Evolutionary conservation across 2,329 filamentous ascomycete species (phyloP).

Genomic region (Hymenoscyphus occultus): DNA sequence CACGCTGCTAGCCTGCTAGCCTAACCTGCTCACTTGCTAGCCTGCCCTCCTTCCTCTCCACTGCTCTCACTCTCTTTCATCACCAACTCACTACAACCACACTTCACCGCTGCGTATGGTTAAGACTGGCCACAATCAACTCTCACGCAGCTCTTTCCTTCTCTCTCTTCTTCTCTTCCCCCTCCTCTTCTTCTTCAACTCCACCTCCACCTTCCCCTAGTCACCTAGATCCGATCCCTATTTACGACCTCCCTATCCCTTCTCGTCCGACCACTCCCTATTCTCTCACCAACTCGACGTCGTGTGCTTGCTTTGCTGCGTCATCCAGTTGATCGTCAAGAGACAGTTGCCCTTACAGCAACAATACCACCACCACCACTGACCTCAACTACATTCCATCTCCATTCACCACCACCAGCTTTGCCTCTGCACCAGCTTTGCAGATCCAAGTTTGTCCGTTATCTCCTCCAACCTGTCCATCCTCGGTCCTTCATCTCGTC

Average conservation of each 20-base stretch:
- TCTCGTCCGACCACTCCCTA: constrained; percentile 13
- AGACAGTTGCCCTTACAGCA: constrained; percentile 25
- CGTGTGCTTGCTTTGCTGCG: constrained; percentile 18
- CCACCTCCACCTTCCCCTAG: constrained; percentile 19
- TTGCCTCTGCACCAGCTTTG: constrained; percentile 11
- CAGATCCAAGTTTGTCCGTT: constrained; percentile 7
- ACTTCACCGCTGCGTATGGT: constrained; percentile 23
- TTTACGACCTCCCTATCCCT: constrained; percentile 14
- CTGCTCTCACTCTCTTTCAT: constrained; percentile 15
- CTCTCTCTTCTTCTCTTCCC: constrained; percentile 37
- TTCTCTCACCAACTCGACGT: constrained; percentile 1
- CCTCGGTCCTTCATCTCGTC: constrained; percentile 7
- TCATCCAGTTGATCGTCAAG: constrained; percentile 21
- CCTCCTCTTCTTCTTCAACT: constrained; percentile 34
- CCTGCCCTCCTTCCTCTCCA: constrained; percentile 12
- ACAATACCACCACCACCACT: constrained; percentile 18
- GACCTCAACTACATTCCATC: constrained; percentile 17
- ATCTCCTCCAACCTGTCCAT: constrained; percentile 5
- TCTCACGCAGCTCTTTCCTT: constrained; percentile 36
- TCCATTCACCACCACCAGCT: constrained; percentile 8
- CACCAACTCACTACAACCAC: constrained; percentile 17
- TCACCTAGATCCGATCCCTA: constrained; percentile 20
- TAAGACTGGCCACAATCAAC: constrained; percentile 31
- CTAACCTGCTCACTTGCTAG: constrained; percentile 3
- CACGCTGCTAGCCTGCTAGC: not conserved